A percentile compares a stretch with the other conserved stretches of the same genome.
Evolutionary conservation across 352 stramenopile genomes (phyloP).

Genomic region (Phytophthora pisi): DNA sequence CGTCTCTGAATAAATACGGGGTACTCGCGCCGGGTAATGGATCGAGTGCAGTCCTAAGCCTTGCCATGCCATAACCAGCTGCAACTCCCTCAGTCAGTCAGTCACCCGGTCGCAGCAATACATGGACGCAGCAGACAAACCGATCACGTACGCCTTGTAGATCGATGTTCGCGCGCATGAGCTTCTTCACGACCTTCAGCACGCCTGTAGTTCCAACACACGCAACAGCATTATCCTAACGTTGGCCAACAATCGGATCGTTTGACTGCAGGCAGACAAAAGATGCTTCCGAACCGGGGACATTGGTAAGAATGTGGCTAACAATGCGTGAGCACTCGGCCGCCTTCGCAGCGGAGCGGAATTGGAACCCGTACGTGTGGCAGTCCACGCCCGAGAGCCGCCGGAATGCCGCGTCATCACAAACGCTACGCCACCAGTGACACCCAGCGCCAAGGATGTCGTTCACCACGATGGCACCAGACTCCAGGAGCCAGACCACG

Average conservation of each 20-base stretch:
- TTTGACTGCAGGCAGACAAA: neutral
- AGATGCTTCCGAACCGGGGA: slow-evolving; percentile 33
- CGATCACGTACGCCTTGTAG: slow-evolving; percentile 21
- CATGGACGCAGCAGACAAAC: neutral
- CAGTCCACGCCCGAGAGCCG: slow-evolving; percentile 47
- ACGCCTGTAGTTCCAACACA: slow-evolving; percentile 10
- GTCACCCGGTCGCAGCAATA: neutral
- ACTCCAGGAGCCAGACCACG: slow-evolving; percentile 65
- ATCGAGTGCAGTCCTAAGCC: slow-evolving; percentile 30
- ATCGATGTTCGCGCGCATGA: slow-evolving; percentile 27
- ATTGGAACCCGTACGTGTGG: slow-evolving; percentile 54
- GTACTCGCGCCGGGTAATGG: slow-evolving; percentile 3
- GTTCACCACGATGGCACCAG: slow-evolving; percentile 59
- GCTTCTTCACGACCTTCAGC: slow-evolving; percentile 22
- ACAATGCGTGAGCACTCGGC: slow-evolving; percentile 60
- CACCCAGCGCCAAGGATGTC: slow-evolving; percentile 47
- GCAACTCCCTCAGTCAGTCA: slow-evolving; percentile 7
- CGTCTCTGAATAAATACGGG: slow-evolving; percentile 10
- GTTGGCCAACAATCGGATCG: neutral
- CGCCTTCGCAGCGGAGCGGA: slow-evolving; percentile 48
- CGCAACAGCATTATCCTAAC: neutral
- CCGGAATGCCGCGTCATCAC: slow-evolving; percentile 43
- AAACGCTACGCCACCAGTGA: slow-evolving; percentile 39
- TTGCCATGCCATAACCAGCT: slow-evolving; percentile 37
- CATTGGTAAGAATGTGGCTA: slow-evolving; percentile 46